Conservation (phyloP, 73 alveolate genomes). For the Uronychia setigera region DNA sequence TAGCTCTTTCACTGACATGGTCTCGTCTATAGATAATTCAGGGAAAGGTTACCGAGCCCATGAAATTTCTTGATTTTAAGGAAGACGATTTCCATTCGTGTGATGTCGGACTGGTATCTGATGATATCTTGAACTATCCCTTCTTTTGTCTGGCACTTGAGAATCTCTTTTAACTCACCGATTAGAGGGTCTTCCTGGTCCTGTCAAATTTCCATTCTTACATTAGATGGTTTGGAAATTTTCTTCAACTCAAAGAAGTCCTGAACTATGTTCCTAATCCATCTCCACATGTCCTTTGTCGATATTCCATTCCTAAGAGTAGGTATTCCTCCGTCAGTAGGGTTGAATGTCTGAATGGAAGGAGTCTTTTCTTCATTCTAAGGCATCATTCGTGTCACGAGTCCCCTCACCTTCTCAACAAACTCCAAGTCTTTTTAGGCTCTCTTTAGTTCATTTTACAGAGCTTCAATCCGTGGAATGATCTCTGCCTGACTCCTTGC, state of each 20-base stretch:
- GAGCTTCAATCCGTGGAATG: neutral
- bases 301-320: neutral
- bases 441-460: neutral
- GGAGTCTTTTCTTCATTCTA: neutral
- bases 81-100: neutral
- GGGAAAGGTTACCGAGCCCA: no score
- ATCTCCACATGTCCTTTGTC: neutral
- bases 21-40: no score
- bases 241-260: neutral
- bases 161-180: neutral
- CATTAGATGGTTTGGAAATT: neutral
- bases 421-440: neutral
- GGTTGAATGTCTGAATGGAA: neutral
- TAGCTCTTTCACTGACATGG: no score
- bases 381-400: neutral
- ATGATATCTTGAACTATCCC: neutral
- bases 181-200: neutral
- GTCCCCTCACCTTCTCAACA: constrained; percentile 1
- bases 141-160: neutral
- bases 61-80: neutral
- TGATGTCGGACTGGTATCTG: neutral
- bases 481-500: neutral
- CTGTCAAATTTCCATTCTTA: neutral
- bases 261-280: neutral
- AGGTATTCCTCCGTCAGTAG: neutral